phyloP scores from a whole-genome alignment of 2,329 filamentous ascomycete species.

The Venturia pyrina region DNA sequence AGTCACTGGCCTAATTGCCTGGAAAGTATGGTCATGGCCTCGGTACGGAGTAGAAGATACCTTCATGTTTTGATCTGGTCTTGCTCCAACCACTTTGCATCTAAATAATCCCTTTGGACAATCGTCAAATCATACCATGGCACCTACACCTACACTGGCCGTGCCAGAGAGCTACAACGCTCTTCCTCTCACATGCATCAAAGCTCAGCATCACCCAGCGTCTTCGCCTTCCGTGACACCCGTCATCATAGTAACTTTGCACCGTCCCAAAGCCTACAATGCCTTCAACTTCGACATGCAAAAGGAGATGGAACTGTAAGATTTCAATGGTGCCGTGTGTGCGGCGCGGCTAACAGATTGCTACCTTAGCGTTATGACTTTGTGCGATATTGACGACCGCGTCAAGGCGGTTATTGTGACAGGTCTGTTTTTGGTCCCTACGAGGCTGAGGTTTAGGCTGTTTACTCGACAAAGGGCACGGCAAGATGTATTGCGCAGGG shows the following conservation, averaged over 20 bases:
- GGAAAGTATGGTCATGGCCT: neutral
- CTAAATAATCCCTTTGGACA: neutral
- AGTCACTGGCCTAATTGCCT: no score
- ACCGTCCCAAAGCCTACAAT: constrained; percentile 57
- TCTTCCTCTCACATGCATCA: constrained; percentile 35
- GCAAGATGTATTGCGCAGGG: constrained; percentile 44
- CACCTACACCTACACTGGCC: constrained; percentile 5
- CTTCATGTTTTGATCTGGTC: no score
- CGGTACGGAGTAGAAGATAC: no score
- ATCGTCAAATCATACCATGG: neutral
- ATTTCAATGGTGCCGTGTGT: constrained; percentile 11
- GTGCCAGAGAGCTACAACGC: constrained; percentile 30
- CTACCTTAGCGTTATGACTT: constrained; percentile 32
- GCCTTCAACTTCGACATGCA: constrained; percentile 59
- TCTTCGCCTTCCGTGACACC: constrained; percentile 4
- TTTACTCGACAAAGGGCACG: constrained; percentile 20
- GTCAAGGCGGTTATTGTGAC: constrained; percentile 47
- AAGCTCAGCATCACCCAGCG: constrained; percentile 37
- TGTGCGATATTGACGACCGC: constrained; percentile 44
- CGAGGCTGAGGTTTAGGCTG: neutral
- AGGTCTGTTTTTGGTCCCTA: constrained; percentile 20
- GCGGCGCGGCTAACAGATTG: neutral
- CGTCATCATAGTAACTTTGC: constrained; percentile 52
- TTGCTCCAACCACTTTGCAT: neutral
- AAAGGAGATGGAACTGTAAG: constrained; percentile 35